Evolutionary conservation across 805 yeast genomes (phyloP).

Genomic region (Zygoascus ofunaensis): DNA sequence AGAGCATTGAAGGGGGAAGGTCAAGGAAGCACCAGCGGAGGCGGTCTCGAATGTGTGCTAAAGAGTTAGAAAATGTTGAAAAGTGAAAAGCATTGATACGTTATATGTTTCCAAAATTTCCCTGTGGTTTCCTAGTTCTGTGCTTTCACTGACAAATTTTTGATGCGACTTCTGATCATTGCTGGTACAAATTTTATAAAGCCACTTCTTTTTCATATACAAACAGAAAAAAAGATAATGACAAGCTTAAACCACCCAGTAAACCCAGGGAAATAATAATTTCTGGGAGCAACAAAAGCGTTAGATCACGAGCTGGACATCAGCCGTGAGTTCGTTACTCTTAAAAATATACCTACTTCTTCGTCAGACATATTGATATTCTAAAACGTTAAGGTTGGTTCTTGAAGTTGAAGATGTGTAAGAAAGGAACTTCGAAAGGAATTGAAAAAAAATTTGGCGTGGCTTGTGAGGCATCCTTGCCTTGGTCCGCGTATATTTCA

Average conservation of each 20-base stretch:
- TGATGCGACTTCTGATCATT: too few species aligned
- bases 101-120: too few species aligned
- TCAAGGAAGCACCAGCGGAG: slow-evolving; percentile 97
- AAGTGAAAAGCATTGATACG: neutral
- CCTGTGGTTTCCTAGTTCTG: too few species aligned
- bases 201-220: too few species aligned
- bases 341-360: slow-evolving; percentile 7
- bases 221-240: too few species aligned
- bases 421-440: slow-evolving; percentile 3
- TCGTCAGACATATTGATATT: slow-evolving; percentile 5
- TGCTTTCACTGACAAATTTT: too few species aligned
- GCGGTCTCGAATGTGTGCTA: slow-evolving; percentile 95
- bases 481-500: slow-evolving; percentile 2
- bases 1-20: slow-evolving; percentile 99
- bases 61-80: slow-evolving; percentile 4
- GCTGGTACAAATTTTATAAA: neutral
- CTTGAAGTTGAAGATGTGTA: neutral
- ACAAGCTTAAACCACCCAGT: too few species aligned
- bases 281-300: too few species aligned
- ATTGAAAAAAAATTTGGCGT: neutral
- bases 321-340: too few species aligned
- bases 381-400: neutral
- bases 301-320: too few species aligned
- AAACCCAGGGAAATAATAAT: too few species aligned
- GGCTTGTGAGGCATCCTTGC: neutral